Evolutionary conservation across 352 stramenopile genomes (phyloP), one percentile per base, ranked within the genome.

Genomic region (Phytophthora sojae): DNA sequence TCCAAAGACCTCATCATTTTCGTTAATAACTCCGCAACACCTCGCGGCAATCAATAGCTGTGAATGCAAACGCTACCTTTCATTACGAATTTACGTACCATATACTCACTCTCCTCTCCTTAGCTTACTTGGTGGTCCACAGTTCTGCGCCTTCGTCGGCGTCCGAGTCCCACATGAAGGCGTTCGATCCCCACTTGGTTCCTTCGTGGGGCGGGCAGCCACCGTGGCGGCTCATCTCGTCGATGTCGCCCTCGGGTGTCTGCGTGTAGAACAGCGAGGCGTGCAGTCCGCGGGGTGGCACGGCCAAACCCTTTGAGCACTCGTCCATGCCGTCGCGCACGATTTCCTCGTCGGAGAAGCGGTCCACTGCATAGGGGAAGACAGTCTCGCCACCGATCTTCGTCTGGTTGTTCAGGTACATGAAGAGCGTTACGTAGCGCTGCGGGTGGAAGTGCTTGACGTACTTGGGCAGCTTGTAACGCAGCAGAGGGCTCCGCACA

Each of bases 331-430:
- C 88, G 11, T 64, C 67, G 53, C 88, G 86, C 62, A 91, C 73
- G 60, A 95, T 95, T 4, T 75, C 62, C 50, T 92, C 81, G 57
- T 92, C 82, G 15, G 64, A 88, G 67, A 85, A 92, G 37, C 84
- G 82, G 32, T 94, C 88, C 14, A 91, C 64, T 53, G 86, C 91
- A 67, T 85, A 88, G 7, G 86, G 97, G 79, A 99, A 99, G 11
- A 99, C 93, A 0, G 97, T 99, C 76, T 99, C 93, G 25, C 97
- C 97, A 9, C 97, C 97, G 8, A 93, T 55, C 67, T 98, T 94
- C 56, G 89, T 90, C 45, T 99, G 90, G 73, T 99, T 96, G 76
- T 91, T 98, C 25, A 99, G 82, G 80, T 99, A 99, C 72, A 98
- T 86, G 75, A 99, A 98, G 6, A 99, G 82, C 47, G 97, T 99